Base-by-base conservation (phyloP, 371 early-diverging fungal species). In the Apophysomyces variabilis region DNA sequence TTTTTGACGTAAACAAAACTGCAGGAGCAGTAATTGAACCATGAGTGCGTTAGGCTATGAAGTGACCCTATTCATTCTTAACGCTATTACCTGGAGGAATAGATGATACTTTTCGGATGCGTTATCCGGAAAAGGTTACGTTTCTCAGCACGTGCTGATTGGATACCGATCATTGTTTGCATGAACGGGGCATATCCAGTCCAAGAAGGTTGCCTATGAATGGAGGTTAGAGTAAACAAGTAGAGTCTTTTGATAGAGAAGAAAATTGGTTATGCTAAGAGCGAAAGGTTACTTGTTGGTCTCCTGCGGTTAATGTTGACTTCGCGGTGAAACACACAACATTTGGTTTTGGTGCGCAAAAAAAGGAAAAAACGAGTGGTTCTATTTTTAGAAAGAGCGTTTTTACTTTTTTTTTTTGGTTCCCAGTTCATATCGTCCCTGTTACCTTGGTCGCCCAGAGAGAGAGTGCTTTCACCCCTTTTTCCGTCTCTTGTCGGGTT, bases 401-500 rank as follows among this genome's bases (percentile, higher is more conserved):
- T 16, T 8, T 65, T 2, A 2, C 0, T 58, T 69, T 26, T 35
- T 50, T 50, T 16, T 50, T 16, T 8, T 11, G 35, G 36, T 50
- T 44, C 57, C 38, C 38, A 21, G 47, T 56, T 47, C 26, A 41
- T 66, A 26, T 43, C 18, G 38, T 60, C 39, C 60, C 56, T 44
- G 18, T 56, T 26, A 26, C 32, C 32, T 26, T 26, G 32, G 3
- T 26, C 32, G 21, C 57, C 39, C 39, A 14, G 32, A 36, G 39
- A 5, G 59, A 50, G 54, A 26, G 56, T 45, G 8, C 12, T 41
- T 60, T 4, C 32, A 38, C 38, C 16, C 54, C 12, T 18, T 16
- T 44, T 59, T 45, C 59, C 57, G 7, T 37, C 54, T 65, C 21
- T 38, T 64, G 37, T 66, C 60, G 60, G 45, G 26, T 61, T 32